Evolutionary conservation across 225 moss, liverwort and hornwort genomes (phyloP), one percentile per base, ranked within the genome.

Genomic region (Sphagnum tenellum): DNA sequence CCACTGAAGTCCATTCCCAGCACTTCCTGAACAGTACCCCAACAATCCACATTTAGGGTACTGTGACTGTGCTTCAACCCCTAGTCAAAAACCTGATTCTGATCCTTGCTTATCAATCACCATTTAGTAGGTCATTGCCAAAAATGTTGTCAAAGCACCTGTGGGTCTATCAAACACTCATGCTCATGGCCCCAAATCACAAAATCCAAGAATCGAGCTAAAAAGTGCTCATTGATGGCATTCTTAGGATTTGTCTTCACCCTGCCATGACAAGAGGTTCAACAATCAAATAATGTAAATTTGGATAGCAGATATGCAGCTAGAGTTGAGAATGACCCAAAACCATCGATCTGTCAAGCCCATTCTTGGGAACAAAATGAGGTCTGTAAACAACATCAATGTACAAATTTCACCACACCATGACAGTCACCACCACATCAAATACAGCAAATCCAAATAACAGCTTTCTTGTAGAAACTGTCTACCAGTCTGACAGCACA

Each of bases 111-210:
- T 29, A 29, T 29, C 29, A 29, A 29, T 29, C 29, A 29, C 29
- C 29, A 29, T 29, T 29, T 29, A 29, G 29, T 29, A 29, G 29
- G 29, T 29, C 29, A 29, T 29, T 29, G 29, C 29, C 29, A 29
- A 29, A 29, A 29, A 29, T 29, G 29, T n/a, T 29, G 29, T 29
- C 29, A 29, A 66, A 73, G 63, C 71, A 94, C 94, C 90, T 92
- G 90, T 49, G 98, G 98, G 72, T 98, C 98, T 71, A 98, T 76
- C 47, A 93, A 89, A 69, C 98, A 98, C 75, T 98, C 98, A 64
- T 98, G 98, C 72, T 98, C 98, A 78, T 98, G 98, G 54, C 98
- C 98, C 98, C 98, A 98, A 45, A 98, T 71, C 46, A 98, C 89
- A 60, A 98, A 89, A 63, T 98, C 98, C 74, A 98, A 72, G 55